A percentile compares a stretch with the other conserved stretches of the same genome.
Conservation (phyloP, 257 asterid species). For the Solanum verrucosum region DNA sequence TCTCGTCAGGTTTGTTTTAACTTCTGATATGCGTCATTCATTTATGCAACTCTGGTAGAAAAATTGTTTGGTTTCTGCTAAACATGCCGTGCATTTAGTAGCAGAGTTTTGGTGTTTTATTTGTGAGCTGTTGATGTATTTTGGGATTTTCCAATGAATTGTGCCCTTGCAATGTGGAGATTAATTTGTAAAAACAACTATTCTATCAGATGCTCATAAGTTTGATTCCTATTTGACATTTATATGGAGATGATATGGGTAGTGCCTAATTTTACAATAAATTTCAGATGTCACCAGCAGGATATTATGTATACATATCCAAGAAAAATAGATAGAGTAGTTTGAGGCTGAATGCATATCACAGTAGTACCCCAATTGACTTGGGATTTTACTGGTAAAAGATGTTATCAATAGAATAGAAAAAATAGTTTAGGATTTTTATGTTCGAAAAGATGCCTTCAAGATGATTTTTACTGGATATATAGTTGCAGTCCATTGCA, state of each 20-base stretch:
- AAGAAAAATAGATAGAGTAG: not conserved
- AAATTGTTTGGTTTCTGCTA: not conserved
- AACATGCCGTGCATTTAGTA: not conserved
- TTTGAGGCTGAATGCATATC: not conserved
- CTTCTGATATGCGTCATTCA: not conserved
- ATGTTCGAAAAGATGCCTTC: not conserved
- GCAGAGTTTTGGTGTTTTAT: not conserved
- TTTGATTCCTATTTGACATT: not conserved
- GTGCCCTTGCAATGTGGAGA: not conserved
- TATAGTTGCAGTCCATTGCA: not conserved
- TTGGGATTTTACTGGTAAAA: not conserved
- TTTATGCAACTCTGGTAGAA: not conserved
- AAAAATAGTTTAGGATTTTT: not conserved
- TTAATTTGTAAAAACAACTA: not conserved
- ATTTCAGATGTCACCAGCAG: not conserved
- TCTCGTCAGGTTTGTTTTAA: constrained; percentile 68
- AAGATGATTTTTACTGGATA: not conserved
- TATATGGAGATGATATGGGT: not conserved
- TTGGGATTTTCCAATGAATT: not conserved
- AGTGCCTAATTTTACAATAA: not conserved
- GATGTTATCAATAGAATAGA: not conserved
- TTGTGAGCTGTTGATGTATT: not conserved
- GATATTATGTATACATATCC: not conserved
- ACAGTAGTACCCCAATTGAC: not conserved
- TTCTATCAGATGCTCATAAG: not conserved